Percentiles rank a stretch among this genome's conserved stretches.
Conservation (phyloP, 805 yeast species). For the Candida tibetensis region DNA sequence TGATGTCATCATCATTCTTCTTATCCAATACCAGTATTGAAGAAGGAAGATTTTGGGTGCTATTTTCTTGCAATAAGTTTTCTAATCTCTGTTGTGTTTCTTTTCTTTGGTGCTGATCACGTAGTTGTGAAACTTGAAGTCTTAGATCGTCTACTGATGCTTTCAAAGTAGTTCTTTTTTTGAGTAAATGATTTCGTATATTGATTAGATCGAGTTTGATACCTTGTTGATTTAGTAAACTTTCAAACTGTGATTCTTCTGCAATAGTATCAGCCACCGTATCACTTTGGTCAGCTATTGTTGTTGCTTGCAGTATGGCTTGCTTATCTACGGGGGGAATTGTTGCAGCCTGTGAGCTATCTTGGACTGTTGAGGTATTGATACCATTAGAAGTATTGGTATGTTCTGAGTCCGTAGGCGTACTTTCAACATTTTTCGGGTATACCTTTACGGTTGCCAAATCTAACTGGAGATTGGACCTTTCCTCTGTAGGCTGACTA, state of each 20-base stretch:
- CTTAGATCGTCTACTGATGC: constrained; percentile 15
- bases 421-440: too few species aligned
- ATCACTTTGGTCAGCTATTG: too few species aligned
- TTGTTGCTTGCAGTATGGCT: not conserved
- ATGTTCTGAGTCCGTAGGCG: too few species aligned
- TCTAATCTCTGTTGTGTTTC: constrained; percentile 15
- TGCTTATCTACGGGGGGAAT: too few species aligned
- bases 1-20: constrained; percentile 16
- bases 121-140: constrained; percentile 11
- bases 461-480: constrained; percentile 9
- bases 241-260: constrained; percentile 8
- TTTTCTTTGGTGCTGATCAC: constrained; percentile 12
- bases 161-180: constrained; percentile 15
- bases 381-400: not conserved
- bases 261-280: constrained; percentile 2
- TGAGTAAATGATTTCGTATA: constrained; percentile 18
- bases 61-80: constrained; percentile 19
- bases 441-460: constrained; percentile 6
- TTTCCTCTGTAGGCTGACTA: constrained; percentile 5
- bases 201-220: constrained; percentile 14
- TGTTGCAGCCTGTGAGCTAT: not conserved
- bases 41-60: constrained; percentile 8
- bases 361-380: not conserved
- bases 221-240: constrained; percentile 13
- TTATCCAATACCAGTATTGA: not conserved